phyloP scores from a whole-genome alignment of 306 rosid genomes.

The Cicer chorassanicum region DNA sequence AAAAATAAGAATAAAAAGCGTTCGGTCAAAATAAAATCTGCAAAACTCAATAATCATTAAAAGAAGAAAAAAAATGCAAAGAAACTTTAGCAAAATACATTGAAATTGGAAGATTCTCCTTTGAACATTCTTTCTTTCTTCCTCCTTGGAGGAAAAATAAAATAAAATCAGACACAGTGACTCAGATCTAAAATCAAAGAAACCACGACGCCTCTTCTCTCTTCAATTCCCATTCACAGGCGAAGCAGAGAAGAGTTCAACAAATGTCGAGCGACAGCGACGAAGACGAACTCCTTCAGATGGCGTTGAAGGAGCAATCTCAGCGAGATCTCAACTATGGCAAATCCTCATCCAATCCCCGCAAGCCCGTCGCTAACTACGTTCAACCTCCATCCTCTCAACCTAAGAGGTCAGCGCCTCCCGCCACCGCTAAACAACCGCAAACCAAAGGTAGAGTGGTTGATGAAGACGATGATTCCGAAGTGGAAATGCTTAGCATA shows the following conservation, averaged over 20 bases:
- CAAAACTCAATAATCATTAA: too few relatives aligned
- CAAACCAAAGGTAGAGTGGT: conserved; percentile 48
- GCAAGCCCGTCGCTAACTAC: conserved; percentile 89
- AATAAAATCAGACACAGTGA: background rate
- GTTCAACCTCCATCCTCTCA: conserved; percentile 77
- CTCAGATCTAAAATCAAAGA: conserved; percentile 45
- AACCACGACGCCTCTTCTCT: conserved; percentile 15
- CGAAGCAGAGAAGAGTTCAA: background rate
- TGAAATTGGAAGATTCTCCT: conserved; percentile 39
- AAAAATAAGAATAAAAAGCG: too few relatives aligned
- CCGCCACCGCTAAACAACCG: conserved; percentile 12
- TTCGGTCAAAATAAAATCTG: too few relatives aligned
- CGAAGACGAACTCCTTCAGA: conserved; percentile 95
- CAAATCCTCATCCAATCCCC: conserved; percentile 54
- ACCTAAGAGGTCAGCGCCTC: conserved; percentile 44
- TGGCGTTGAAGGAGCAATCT: conserved; percentile 90
- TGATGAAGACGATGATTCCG: conserved; percentile 93
- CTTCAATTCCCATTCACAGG: conserved; percentile 6
- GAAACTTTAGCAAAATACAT: background rate
- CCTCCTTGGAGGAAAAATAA: background rate
- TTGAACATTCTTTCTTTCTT: conserved; percentile 19
- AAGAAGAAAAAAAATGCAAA: background rate
- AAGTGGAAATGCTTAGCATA: conserved; percentile 96
- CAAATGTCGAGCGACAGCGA: conserved; percentile 91
- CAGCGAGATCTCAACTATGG: conserved; percentile 77